Conservation (phyloP, 371 early-diverging fungal genomes). For the Mortierella sp. region DNA sequence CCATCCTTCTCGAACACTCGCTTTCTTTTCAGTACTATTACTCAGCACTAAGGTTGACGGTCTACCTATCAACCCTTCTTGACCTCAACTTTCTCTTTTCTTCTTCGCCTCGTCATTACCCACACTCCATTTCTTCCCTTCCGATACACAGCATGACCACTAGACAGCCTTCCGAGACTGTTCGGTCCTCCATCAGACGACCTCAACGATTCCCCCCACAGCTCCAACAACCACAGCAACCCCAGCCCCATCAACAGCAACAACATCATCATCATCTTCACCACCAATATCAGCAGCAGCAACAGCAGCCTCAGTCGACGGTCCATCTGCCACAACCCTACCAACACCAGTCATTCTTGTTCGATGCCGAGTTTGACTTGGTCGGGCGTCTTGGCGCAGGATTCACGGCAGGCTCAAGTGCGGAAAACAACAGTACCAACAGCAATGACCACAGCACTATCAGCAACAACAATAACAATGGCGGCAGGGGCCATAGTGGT, state of each 20-base stretch:
- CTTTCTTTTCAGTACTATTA: not conserved
- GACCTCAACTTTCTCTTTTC: not conserved
- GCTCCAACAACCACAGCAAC: conserved; percentile 16
- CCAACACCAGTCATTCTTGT: conserved; percentile 17
- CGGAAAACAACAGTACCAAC: conserved; percentile 11
- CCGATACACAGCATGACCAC: not conserved
- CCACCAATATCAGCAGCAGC: conserved; percentile 21
- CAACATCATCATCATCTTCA: conserved; percentile 5
- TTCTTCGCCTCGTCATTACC: not conserved
- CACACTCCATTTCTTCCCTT: not conserved
- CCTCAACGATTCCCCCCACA: not conserved
- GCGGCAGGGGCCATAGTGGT: conserved; percentile 8
- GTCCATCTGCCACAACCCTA: conserved; percentile 13
- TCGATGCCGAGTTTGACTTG: conserved; percentile 29
- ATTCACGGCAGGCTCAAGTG: not conserved
- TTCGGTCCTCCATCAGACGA: conserved; percentile 8
- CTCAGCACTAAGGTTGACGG: not conserved
- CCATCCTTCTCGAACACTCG: not conserved
- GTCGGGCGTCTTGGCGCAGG: conserved; percentile 16
- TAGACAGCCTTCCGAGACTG: not conserved
- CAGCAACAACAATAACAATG: conserved; percentile 11
- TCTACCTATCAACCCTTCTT: not conserved
- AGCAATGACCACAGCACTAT: conserved; percentile 9
- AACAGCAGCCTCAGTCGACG: conserved; percentile 9
- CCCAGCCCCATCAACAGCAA: not conserved